phyloP scores from a whole-genome alignment of 805 yeast genomes.

The Cyberlindnera mycetangii region DNA sequence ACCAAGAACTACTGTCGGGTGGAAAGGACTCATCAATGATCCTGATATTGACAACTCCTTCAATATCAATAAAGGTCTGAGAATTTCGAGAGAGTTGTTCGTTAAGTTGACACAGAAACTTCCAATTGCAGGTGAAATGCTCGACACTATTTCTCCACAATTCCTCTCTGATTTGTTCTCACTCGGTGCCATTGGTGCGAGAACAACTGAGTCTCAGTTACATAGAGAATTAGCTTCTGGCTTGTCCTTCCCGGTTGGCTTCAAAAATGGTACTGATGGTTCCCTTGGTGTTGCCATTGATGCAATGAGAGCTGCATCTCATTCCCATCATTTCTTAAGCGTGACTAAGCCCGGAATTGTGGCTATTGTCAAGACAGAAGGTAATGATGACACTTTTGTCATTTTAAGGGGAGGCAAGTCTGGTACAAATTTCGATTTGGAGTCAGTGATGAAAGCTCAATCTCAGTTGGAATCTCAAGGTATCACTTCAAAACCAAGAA shows the following conservation, averaged over 20 bases:
- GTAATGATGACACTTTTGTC: slow-evolving; percentile 86
- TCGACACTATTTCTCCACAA: slow-evolving; percentile 97
- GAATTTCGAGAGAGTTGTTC: slow-evolving; percentile 84
- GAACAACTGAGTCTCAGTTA: slow-evolving; percentile 97
- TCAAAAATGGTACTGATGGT: slow-evolving; percentile 98
- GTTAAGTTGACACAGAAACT: slow-evolving; percentile 75
- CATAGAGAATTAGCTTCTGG: slow-evolving; percentile 98
- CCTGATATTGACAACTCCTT: slow-evolving; percentile 93
- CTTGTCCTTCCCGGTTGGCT: slow-evolving; percentile 95
- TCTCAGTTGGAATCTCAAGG: slow-evolving; percentile 49
- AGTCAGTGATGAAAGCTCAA: slow-evolving; percentile 65
- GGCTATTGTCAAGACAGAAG: slow-evolving; percentile 94
- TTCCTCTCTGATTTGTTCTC: slow-evolving; percentile 90
- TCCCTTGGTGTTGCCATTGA: slow-evolving; percentile 91
- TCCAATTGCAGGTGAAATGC: slow-evolving; percentile 97
- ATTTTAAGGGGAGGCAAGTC: slow-evolving; percentile 94
- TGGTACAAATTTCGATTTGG: slow-evolving; percentile 86
- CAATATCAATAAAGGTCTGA: slow-evolving; percentile 91
- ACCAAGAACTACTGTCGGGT: slow-evolving; percentile 98
- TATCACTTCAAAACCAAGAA: slow-evolving; percentile 46
- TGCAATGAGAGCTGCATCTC: slow-evolving; percentile 88
- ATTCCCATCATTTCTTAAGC: slow-evolving; percentile 90
- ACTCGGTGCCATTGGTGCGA: slow-evolving; percentile 97
- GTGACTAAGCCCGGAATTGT: slow-evolving; percentile 96
- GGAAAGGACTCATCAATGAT: slow-evolving; percentile 98